Evolutionary conservation across 192 early-diverging fungal genomes (phyloP), one percentile per base, ranked within the genome.

Genomic region (Rhizophagus clarus): DNA sequence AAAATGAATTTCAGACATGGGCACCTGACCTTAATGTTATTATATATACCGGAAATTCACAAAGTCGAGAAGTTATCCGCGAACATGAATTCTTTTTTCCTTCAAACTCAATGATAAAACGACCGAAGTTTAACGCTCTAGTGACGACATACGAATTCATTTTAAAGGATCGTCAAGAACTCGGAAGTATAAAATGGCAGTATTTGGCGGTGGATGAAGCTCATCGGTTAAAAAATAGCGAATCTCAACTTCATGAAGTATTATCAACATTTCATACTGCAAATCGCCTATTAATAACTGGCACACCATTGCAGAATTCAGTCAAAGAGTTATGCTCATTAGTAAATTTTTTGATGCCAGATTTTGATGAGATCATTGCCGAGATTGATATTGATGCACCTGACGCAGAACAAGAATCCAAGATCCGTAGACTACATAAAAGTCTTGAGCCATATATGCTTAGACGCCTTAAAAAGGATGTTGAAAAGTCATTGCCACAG

Each of bases 291-390:
- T 87, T 99, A 40, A 96, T 99, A 69, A 99, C 98, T 0, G 98
- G 98, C 26, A 99, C 98, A 28, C 98, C 98, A n/a, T 89, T 99
- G 71, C 97, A 99, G 82, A 99, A 99, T 87, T 95, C 92, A 26
- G 93, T 99, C 45, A 95, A 96, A 86, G 98, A 99, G 82, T 87
- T 99, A 24, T 88, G 95, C 14, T 91, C 96, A 0, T 84, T 99
- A 12, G 91, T 96, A 49, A 91, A 96, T 63, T 99, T 99, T 87
- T 84, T 99, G 80, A 98, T 93, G 90, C 97, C 98, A 0, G 94
- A 89, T 67, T 94, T 89, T 72, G 88, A 96, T 72, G 88, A 96
- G 76, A 94, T 97, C 78, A 91, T 89, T 47, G 92, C 94, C 66
- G 93, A 94, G 60, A 92, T 95, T 77, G 93, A 95, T 82, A 87